Evolutionary conservation across 352 stramenopile species (phyloP).

Genomic region (Globisporangium nodosum): DNA sequence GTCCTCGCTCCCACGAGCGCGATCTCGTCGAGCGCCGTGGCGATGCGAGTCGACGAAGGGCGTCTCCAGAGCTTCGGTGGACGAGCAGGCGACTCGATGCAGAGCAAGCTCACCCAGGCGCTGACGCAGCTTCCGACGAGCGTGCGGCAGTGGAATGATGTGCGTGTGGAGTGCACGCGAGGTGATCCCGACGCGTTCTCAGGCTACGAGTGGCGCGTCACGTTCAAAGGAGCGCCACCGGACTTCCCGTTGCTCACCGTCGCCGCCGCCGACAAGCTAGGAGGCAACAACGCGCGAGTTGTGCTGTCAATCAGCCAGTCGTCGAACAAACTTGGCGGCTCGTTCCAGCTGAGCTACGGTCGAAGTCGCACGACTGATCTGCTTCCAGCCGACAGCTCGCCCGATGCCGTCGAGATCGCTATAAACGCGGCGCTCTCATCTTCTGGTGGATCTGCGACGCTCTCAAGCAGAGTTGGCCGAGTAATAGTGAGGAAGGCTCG

Average conservation of each 20-base stretch:
- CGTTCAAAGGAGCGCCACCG: slow-evolving; percentile 18
- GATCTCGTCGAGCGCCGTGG: slow-evolving; percentile 31
- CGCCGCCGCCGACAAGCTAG: slow-evolving; percentile 1
- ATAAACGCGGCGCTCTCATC: slow-evolving; percentile 9
- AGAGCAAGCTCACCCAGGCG: slow-evolving; percentile 15
- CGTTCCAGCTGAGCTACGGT: slow-evolving; percentile 16
- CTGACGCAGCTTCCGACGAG: slow-evolving; percentile 6
- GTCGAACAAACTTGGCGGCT: slow-evolving; percentile 18
- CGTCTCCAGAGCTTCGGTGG: slow-evolving; percentile 18
- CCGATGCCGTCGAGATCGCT: slow-evolving; percentile 5
- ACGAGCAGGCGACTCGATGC: slow-evolving; percentile 22
- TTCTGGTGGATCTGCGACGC: background rate
- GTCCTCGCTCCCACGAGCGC: slow-evolving; percentile 12
- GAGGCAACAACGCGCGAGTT: slow-evolving; percentile 6
- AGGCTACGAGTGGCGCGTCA: slow-evolving; percentile 22
- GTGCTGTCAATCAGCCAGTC: background rate
- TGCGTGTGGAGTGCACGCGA: slow-evolving; percentile 10
- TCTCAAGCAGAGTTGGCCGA: background rate
- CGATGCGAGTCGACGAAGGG: slow-evolving; percentile 24
- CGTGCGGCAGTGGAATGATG: slow-evolving; percentile 1
- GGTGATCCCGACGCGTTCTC: background rate
- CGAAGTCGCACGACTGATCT: background rate
- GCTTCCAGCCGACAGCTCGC: slow-evolving; percentile 7
- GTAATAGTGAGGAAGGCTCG: slow-evolving; percentile 11
- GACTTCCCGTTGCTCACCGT: slow-evolving; percentile 23